Base-by-base conservation (phyloP, 2,329 filamentous ascomycete species). In the Onygenales sp. region DNA sequence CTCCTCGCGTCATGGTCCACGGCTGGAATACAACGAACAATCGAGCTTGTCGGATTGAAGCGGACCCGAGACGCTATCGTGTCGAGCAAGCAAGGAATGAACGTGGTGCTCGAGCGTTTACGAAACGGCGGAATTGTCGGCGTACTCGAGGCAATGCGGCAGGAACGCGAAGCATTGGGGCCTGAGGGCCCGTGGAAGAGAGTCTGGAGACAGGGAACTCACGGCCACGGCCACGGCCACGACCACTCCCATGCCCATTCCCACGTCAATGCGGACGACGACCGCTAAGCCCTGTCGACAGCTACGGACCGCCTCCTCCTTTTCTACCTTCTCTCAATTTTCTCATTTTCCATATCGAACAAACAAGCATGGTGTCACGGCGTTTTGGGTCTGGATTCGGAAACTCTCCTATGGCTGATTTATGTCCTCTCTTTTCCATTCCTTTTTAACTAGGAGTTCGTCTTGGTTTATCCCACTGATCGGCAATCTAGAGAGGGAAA, bases 81-180 rank as follows among this genome's bases (percentile, higher is more conserved):
- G 8, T 84, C 82, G 61, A 82, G 82, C 57, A 80, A 80, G 57
- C 76, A 84, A 61, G 82, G 82, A 51, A 85, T 85, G 82, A 83
- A 82, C 55, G 76, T 85, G 21, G 82, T 85, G 21, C 71, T 85
- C 7, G 79, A 83, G 63, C 72, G 82, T 38, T 68, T 88, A 64
- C 75, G 85, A 52, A 75, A 76, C 54, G 84, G 84, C 41, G 85
- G 85, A 0, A 72, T 88, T 14, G 82, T 86, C 13, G 83, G 71
- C 21, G 85, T 87, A n/a, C 70, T 88, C 33, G 84, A 87, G 59
- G 84, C 83, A 32, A 87, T 87, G 84, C 74, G 82, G 50, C 72
- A 75, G 60, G 84, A 87, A 63, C 74, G 78, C 42, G 76, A 80
- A 21, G 32, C 38, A 60, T 63, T 66, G 55, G 69, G 66, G 3